Percentiles rank a stretch among this genome's conserved stretches.
These are phyloP conservation scores for Aphanomyces euteiches DNA, from an alignment of 352 stramenopile species.

Conservation along the genomic window DNA sequence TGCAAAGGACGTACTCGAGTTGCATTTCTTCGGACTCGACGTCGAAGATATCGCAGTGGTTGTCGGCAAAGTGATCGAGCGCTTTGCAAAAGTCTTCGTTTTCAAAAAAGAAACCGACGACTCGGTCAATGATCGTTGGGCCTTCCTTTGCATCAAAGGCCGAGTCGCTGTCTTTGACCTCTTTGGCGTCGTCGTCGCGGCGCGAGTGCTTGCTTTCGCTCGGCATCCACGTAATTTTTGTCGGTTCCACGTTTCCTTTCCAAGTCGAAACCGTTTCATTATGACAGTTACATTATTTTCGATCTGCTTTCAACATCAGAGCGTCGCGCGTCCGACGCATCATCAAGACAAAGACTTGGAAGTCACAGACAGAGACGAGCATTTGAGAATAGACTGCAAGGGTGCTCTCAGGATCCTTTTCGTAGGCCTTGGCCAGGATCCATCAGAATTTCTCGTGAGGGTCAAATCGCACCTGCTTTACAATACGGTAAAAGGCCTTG, in stretches of 20 bases:
- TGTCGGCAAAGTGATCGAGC: constrained; percentile 66
- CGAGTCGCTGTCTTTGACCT: constrained; percentile 35
- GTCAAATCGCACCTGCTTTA: constrained; percentile 28
- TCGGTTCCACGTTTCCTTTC: not conserved
- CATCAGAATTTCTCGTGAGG: not conserved
- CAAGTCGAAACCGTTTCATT: constrained; percentile 1
- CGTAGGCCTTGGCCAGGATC: constrained; percentile 38
- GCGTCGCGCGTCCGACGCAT: constrained; percentile 73
- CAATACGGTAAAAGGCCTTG: constrained; percentile 62
- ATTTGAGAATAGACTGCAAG: constrained; percentile 71
- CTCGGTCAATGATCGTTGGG: constrained; percentile 45
- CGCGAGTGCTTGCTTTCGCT: constrained; percentile 34
- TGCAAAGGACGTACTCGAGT: constrained; percentile 41
- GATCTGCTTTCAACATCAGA: not conserved
- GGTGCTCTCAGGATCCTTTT: constrained; percentile 53
- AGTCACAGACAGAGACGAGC: constrained; percentile 67
- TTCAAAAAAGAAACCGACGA: constrained; percentile 77
- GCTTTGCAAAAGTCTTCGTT: constrained; percentile 70
- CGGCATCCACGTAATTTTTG: constrained; percentile 29
- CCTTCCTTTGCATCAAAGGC: constrained; percentile 9
- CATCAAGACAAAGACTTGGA: constrained; percentile 78
- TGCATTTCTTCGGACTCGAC: constrained; percentile 76
- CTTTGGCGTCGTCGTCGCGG: constrained; percentile 19
- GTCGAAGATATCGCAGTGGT: constrained; percentile 60
- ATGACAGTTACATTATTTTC: constrained; percentile 4